Percentiles rank a stretch among this genome's conserved stretches.
phyloP scores from a whole-genome alignment of 2,329 filamentous ascomycete genomes.

The Ophiognomonia clavigignenti-juglandacearum region DNA sequence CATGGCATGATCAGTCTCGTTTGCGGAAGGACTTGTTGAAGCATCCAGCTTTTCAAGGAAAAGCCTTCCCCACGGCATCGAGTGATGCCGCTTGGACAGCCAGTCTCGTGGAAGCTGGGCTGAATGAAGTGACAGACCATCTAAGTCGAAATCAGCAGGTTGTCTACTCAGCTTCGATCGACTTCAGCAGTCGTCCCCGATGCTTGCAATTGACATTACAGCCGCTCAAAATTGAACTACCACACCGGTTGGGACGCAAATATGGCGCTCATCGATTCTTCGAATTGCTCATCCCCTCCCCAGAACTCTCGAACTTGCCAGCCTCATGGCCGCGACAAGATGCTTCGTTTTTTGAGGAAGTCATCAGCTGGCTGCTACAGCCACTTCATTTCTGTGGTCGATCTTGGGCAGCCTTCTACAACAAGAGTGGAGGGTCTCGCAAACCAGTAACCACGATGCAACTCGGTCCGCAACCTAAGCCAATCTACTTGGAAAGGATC shows the following conservation, averaged over 20 bases:
- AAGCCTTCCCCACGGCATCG: conserved; percentile 42
- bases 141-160: conserved; percentile 25
- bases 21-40: conserved; percentile 37
- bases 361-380: conserved; percentile 37
- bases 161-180: conserved; percentile 37
- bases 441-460: conserved; percentile 31
- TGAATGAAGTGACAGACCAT: too few relatives aligned
- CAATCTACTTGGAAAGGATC: conserved; percentile 35
- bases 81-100: conserved; percentile 40
- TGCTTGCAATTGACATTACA: conserved; percentile 43
- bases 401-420: conserved; percentile 43
- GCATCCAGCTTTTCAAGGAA: conserved; percentile 36
- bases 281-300: conserved; percentile 47
- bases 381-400: conserved; percentile 42
- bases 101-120: conserved; percentile 39
- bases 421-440: conserved; percentile 31
- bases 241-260: conserved; percentile 47
- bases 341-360: conserved; percentile 25
- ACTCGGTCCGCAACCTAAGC: conserved; percentile 24
- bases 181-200: conserved; percentile 26
- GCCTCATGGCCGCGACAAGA: conserved; percentile 25
- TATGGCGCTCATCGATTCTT: conserved; percentile 57
- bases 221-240: conserved; percentile 42
- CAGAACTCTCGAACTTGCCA: conserved; percentile 26
- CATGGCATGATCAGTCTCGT: conserved; percentile 37